Percentiles rank a stretch among this genome's conserved stretches.
Evolutionary conservation across 176 grass and related monocot genomes (phyloP).

Genomic region (Olyra latifolia): DNA sequence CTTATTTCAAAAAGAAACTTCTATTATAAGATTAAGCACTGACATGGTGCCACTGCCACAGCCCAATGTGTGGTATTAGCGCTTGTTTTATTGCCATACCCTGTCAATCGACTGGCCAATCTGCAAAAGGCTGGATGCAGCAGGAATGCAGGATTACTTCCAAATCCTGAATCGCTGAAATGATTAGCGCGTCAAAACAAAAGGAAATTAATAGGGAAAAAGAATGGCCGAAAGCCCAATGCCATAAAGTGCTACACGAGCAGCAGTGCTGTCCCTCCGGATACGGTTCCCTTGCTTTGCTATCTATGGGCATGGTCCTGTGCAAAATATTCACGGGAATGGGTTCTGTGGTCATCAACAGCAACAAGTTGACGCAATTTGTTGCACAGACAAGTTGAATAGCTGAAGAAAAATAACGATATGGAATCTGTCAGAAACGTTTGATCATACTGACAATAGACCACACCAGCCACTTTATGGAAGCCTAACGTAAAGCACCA

Average conservation of each 20-base stretch:
- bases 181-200: background rate
- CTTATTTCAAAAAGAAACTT: too few species aligned
- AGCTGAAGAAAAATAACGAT: background rate
- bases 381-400: background rate
- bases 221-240: background rate
- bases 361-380: constrained; percentile 7
- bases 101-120: too few species aligned
- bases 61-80: too few species aligned
- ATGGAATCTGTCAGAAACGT: background rate
- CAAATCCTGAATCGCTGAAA: background rate
- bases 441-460: background rate
- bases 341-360: constrained; percentile 16
- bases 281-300: background rate
- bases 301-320: background rate
- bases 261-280: background rate
- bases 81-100: too few species aligned
- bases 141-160: background rate
- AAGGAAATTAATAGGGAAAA: background rate
- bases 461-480: constrained; percentile 12
- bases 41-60: too few species aligned
- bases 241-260: background rate
- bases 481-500: constrained; percentile 16
- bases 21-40: too few species aligned
- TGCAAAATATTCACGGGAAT: constrained; percentile 23
- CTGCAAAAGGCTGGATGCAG: background rate